Evolutionary conservation across 257 asterid genomes (phyloP).

Genomic region (Haberlea rhodopensis): DNA sequence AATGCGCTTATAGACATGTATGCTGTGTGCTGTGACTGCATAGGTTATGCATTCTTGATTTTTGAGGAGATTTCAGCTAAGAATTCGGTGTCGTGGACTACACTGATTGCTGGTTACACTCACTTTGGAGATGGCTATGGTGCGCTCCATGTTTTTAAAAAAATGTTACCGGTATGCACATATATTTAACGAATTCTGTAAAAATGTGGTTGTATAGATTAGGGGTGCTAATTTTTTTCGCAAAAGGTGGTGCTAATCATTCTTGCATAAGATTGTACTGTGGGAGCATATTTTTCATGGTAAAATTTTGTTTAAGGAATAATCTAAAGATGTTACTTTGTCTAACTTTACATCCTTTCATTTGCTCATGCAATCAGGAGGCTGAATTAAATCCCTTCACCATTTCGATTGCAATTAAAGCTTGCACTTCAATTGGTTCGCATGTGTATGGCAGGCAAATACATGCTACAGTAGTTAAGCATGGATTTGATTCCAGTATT

Average conservation of each 20-base stretch:
- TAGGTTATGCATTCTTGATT: constrained; percentile 50
- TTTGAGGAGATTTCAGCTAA: constrained; percentile 62
- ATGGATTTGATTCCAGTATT: constrained; percentile 52
- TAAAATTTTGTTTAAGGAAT: background rate
- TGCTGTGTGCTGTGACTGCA: constrained; percentile 53
- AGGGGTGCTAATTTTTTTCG: too few species aligned
- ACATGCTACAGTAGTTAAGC: constrained; percentile 66
- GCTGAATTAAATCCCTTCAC: constrained; percentile 62
- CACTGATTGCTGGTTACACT: constrained; percentile 78
- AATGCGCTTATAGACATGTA: constrained; percentile 83
- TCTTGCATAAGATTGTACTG: constrained; percentile 13
- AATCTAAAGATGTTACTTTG: constrained; percentile 11
- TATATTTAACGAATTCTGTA: background rate
- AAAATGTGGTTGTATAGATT: too few species aligned
- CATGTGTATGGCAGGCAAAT: constrained; percentile 62
- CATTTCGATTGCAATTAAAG: constrained; percentile 73
- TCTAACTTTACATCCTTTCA: constrained; percentile 8
- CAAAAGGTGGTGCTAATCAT: too few species aligned
- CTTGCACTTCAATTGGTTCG: constrained; percentile 65
- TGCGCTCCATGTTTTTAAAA: constrained; percentile 58
- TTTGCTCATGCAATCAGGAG: constrained; percentile 44
- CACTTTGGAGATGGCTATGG: constrained; percentile 67
- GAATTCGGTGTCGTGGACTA: constrained; percentile 79
- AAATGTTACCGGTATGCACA: constrained; percentile 62
- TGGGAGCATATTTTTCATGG: background rate